Evolutionary conservation across 495 filamentous ascomycete species (phyloP).

Genomic region (Articulospora tetracladia): DNA sequence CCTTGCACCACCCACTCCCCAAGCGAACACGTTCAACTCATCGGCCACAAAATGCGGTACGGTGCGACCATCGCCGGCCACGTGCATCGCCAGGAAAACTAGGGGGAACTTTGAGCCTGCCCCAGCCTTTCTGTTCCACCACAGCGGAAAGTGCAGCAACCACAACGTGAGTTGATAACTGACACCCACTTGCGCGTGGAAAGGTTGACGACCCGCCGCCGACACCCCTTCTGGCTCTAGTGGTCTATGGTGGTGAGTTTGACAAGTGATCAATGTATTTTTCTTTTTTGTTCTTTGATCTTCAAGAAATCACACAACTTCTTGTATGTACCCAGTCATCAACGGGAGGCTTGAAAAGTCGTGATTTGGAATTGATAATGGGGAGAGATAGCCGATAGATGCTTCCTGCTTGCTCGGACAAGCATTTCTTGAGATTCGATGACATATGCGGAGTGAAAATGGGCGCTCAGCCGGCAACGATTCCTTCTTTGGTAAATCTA

Average conservation of each 20-base stretch:
- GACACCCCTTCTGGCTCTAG: not conserved
- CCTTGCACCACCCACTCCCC: not conserved
- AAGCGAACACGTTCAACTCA: not conserved
- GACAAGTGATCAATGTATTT: not conserved
- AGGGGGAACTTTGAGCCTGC: not conserved
- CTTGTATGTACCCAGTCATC: not conserved
- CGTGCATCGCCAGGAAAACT: not conserved
- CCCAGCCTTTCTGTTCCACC: not conserved
- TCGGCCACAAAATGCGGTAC: not conserved
- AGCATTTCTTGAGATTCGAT: not conserved
- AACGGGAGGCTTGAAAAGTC: not conserved
- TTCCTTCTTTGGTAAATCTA: constrained; percentile 18
- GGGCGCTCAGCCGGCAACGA: not conserved
- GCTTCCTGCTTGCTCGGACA: not conserved
- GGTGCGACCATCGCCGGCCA: not conserved
- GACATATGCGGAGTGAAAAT: not conserved
- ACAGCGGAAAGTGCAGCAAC: not conserved
- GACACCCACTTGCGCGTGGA: not conserved
- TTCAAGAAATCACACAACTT: not conserved
- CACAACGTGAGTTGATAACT: not conserved
- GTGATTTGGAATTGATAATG: not conserved
- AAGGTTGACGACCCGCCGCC: not conserved
- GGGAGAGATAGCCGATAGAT: not conserved
- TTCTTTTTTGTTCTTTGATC: not conserved
- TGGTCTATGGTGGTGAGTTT: not conserved